Conservation (phyloP, 805 yeast genomes). For the Hermanozyma aechmeae region DNA sequence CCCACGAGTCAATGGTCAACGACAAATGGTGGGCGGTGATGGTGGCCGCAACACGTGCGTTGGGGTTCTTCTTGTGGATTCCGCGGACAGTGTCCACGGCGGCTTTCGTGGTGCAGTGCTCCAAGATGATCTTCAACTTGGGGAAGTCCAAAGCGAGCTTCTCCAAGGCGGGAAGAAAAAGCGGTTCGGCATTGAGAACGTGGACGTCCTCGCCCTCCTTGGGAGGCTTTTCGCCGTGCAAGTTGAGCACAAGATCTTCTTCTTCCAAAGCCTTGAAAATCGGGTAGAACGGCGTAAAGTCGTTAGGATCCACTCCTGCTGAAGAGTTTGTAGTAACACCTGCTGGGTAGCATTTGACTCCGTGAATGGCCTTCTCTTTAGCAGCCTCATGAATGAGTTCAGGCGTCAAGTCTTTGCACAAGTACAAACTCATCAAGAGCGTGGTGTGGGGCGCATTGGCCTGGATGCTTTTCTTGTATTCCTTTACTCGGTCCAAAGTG, state of each 20-base stretch:
- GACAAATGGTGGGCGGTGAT: slow-evolving; percentile 93
- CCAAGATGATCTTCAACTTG: slow-evolving; percentile 73
- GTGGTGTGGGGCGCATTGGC: slow-evolving; percentile 71
- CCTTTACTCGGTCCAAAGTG: slow-evolving; percentile 58
- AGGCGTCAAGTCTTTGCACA: slow-evolving; percentile 74
- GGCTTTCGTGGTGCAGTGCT: slow-evolving; percentile 89
- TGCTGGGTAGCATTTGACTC: slow-evolving; percentile 96
- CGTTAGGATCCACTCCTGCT: slow-evolving; percentile 89
- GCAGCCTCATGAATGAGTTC: slow-evolving; percentile 79
- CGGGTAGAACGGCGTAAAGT: slow-evolving; percentile 82
- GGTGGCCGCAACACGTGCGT: slow-evolving; percentile 60
- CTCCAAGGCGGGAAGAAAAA: slow-evolving; percentile 79
- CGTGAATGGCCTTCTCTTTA: slow-evolving; percentile 54
- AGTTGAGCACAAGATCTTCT: slow-evolving; percentile 66
- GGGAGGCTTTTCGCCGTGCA: slow-evolving; percentile 92
- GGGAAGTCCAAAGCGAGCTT: slow-evolving; percentile 81
- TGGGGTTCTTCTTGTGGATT: slow-evolving; percentile 25
- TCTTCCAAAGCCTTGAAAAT: slow-evolving; percentile 83
- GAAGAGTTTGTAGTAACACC: slow-evolving; percentile 97
- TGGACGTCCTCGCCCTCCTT: slow-evolving; percentile 55
- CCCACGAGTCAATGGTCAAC: slow-evolving; percentile 90
- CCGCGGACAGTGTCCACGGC: slow-evolving; percentile 72
- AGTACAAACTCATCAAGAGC: slow-evolving; percentile 84
- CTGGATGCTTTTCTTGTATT: slow-evolving; percentile 59
- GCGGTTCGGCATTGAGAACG: slow-evolving; percentile 89